Base-by-base conservation (phyloP, 2,329 filamentous ascomycete genomes). In the Madurella fahalii region DNA sequence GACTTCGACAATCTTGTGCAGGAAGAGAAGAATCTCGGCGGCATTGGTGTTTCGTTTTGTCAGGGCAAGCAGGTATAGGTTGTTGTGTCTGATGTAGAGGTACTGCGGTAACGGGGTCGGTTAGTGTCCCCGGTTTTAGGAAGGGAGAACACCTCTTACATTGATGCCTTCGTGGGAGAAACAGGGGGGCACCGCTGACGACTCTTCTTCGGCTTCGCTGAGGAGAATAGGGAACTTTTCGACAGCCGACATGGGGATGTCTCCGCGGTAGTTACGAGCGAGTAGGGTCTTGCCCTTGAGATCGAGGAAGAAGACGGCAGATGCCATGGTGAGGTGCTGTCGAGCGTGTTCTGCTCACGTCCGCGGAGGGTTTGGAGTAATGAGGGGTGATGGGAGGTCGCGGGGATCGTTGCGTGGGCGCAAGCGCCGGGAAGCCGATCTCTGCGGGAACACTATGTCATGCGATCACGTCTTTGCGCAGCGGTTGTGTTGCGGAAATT, bases 251-350 rank as follows among this genome's bases (percentile, higher is more conserved):
- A 99, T 97, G 73, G 94, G 94, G 62, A 99, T 95, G 67, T 99
- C 94, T 72, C 94, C 94, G 71, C 94, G 85, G 74, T 99, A 99
- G 78, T 99, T 99, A 69, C 94, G 90, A 73, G 94, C 94, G 68
- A 99, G 82, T 66, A 99, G 92, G 78, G 94, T 97, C 92, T 99
- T 99, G 89, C 94, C 94, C 90, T 99, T 99, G 64, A 99, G 82
- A 74, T 99, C 94, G 68, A 99, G 87, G 73, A 99, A 99, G 83
- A 99, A 99, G 68, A 99, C 72, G 62, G 94, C 94, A 58, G 94
- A 99, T 65, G 94, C 94, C 94, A 99, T 99, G 70, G 65, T 43
- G 50, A 52, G 45, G 32, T 30, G 47, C 4, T 32, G 50, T 15
- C 11, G 40, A 39, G 16, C 15, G 32, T 16, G 16, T 17, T 39